Base-by-base conservation (phyloP, 2,329 filamentous ascomycete genomes). In the Penicillium sp. region DNA sequence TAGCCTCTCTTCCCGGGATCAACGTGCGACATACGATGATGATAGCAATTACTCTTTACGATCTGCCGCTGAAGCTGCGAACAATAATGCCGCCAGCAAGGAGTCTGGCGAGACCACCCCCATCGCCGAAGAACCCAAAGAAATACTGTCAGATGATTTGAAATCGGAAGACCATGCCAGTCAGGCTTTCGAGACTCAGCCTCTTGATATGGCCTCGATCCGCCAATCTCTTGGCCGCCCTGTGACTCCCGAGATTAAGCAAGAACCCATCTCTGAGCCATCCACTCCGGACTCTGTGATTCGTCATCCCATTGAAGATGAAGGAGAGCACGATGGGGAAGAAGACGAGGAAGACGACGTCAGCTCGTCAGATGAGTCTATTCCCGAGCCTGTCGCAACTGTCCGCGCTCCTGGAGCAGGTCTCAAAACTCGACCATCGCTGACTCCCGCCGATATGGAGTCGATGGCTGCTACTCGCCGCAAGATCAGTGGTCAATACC, bases 251-350 rank as follows among this genome's bases (percentile, higher is more conserved):
- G 42, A 90, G 83, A 76, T 86, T 82, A 30, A 90, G 71, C 82
- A 89, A 69, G 84, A 80, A 57, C 82, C 84, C 1, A 79, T 85
- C 0, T 77, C 78, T 2, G 88, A 89, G 64, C 87, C 87, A 10
- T 85, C 87, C 37, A 96, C 92, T 7, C 93, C 94, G 14, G 91
- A 93, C 53, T 98, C 94, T 6, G 93, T 98, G 25, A 94, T 97
- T 65, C 90, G 91, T 63, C 91, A 93, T 70, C 87, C 88, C 2
- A 76, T 91, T 52, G 78, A 81, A 1, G 79, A 83, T 10, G 71
- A 67, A 6, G 70, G 66, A 3, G 69, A 73, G 6, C 70, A 63
- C 5, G 69, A 65, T 3, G 69, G 73, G 4, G 70, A 64, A 1
- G 45, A 55, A 19, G 40, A 56, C 2, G 40, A 64, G 2, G 55